Conservation (phyloP, 306 rosid genomes). For the Corylus avellana region DNA sequence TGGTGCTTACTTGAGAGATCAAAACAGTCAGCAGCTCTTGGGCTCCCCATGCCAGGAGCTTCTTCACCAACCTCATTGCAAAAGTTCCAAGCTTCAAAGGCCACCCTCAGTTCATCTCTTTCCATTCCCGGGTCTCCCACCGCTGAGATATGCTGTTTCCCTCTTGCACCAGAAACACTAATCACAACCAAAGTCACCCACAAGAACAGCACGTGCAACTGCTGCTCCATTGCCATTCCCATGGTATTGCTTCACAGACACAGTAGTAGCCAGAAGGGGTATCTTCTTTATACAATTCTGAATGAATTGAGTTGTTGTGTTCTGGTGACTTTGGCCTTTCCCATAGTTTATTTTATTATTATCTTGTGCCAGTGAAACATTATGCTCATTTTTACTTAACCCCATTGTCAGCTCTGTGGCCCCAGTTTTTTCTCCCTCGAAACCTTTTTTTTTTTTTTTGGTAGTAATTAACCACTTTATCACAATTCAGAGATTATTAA, state of each 20-base stretch:
- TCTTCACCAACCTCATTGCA: slow-evolving; percentile 88
- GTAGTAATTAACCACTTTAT: neutral
- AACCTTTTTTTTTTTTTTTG: neutral
- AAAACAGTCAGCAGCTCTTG: slow-evolving; percentile 85
- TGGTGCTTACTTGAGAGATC: slow-evolving; percentile 54
- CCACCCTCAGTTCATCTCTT: slow-evolving; percentile 76
- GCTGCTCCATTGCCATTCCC: slow-evolving; percentile 35
- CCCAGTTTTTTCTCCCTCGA: neutral
- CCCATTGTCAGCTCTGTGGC: no score
- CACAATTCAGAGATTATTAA: neutral
- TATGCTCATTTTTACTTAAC: neutral
- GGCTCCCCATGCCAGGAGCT: slow-evolving; percentile 79
- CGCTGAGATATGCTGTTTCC: slow-evolving; percentile 39
- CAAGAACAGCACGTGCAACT: slow-evolving; percentile 25
- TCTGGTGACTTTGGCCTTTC: neutral
- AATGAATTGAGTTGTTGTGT: neutral
- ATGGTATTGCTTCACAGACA: slow-evolving; percentile 13
- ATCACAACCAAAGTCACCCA: slow-evolving; percentile 33
- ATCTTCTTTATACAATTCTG: slow-evolving; percentile 24
- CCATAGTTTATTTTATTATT: neutral
- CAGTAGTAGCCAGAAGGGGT: neutral
- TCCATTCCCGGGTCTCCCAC: slow-evolving; percentile 90
- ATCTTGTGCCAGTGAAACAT: neutral
- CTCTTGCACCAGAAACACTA: slow-evolving; percentile 24
- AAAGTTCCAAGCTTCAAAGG: slow-evolving; percentile 89